phyloP scores from a whole-genome alignment of 2,329 filamentous ascomycete genomes.

The Beauveria brongniartii region DNA sequence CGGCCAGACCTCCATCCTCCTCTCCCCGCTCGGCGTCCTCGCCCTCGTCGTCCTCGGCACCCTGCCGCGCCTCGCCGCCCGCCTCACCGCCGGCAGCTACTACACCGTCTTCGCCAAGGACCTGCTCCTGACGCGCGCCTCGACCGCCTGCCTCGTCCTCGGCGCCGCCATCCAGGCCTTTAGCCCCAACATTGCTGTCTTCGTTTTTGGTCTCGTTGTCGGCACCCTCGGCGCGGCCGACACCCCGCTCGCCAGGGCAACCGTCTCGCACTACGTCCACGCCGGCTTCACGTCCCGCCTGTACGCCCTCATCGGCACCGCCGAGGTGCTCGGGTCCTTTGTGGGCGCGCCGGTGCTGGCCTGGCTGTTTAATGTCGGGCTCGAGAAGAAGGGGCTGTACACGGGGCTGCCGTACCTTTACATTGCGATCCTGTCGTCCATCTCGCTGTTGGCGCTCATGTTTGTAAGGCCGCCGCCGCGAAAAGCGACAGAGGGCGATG shows the following conservation, averaged over 20 bases:
- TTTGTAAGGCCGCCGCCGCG: constrained; percentile 25
- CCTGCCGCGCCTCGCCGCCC: constrained; percentile 27
- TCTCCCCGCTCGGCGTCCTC: constrained; percentile 33
- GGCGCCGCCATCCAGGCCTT: constrained; percentile 27
- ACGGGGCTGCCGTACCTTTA: constrained; percentile 34
- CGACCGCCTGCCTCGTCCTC: constrained; percentile 24
- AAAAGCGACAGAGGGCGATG: constrained; percentile 5
- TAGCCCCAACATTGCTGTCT: constrained; percentile 25
- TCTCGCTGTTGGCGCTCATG: constrained; percentile 21
- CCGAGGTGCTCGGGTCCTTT: constrained; percentile 31
- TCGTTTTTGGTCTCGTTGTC: constrained; percentile 30
- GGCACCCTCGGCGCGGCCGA: constrained; percentile 30
- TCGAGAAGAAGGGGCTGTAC: constrained; percentile 27
- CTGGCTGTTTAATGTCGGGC: constrained; percentile 28
- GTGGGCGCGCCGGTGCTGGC: constrained; percentile 33
- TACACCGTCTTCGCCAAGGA: constrained; percentile 30
- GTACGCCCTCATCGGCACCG: constrained; percentile 33
- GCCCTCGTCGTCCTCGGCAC: constrained; percentile 28
- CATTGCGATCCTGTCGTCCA: constrained; percentile 21
- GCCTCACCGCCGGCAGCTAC: constrained; percentile 19
- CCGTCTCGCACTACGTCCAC: constrained; percentile 31
- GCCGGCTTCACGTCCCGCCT: constrained; percentile 31
- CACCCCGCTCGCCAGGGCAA: constrained; percentile 31
- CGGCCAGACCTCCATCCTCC: constrained; percentile 31
- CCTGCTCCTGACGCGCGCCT: constrained; percentile 26